Percentiles rank a stretch among this genome's conserved stretches.
These are phyloP conservation scores for Trichosporon asahii DNA, from an alignment of 1,284 basidiomycete species.

Conservation along the genomic window DNA sequence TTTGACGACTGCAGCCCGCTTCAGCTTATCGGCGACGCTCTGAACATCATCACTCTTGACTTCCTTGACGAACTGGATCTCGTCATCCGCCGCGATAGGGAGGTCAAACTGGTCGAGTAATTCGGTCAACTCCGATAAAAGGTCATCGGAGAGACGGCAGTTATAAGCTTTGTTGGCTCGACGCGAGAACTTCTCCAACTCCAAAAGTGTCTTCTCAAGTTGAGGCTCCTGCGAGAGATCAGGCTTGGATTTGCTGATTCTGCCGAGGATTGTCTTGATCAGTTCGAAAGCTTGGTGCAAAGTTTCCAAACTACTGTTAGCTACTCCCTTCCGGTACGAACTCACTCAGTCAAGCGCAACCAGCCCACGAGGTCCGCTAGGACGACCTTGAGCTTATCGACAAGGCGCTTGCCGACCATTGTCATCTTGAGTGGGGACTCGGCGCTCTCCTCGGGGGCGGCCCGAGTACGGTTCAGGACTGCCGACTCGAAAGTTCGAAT, in stretches of 20 bases:
- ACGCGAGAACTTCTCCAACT: constrained; percentile 50
- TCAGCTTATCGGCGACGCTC: constrained; percentile 6
- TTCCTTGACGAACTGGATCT: constrained; percentile 39
- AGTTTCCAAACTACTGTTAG: constrained; percentile 61
- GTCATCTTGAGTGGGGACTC: constrained; percentile 47
- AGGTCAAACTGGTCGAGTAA: constrained; percentile 43
- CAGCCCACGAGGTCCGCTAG: constrained; percentile 73
- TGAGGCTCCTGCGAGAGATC: constrained; percentile 32
- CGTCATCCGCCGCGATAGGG: constrained; percentile 39
- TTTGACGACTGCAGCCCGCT: not conserved
- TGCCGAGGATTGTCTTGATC: constrained; percentile 68
- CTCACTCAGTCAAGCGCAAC: constrained; percentile 78
- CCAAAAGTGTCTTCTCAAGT: constrained; percentile 35
- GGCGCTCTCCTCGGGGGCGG: constrained; percentile 31
- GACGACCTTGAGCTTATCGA: constrained; percentile 71
- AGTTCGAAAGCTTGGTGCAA: constrained; percentile 81
- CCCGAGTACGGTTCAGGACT: constrained; percentile 51
- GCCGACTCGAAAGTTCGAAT: constrained; percentile 73
- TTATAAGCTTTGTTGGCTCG: constrained; percentile 40
- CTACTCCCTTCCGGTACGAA: too few relatives aligned
- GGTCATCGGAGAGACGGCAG: constrained; percentile 48
- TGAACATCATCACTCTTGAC: constrained; percentile 6
- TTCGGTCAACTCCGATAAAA: constrained; percentile 49
- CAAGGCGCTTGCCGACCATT: constrained; percentile 64
- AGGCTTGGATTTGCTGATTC: constrained; percentile 43